These are phyloP conservation scores for Boletellus dicymbophilus DNA, from an alignment of 1,284 basidiomycete species.

Conservation along the genomic window DNA sequence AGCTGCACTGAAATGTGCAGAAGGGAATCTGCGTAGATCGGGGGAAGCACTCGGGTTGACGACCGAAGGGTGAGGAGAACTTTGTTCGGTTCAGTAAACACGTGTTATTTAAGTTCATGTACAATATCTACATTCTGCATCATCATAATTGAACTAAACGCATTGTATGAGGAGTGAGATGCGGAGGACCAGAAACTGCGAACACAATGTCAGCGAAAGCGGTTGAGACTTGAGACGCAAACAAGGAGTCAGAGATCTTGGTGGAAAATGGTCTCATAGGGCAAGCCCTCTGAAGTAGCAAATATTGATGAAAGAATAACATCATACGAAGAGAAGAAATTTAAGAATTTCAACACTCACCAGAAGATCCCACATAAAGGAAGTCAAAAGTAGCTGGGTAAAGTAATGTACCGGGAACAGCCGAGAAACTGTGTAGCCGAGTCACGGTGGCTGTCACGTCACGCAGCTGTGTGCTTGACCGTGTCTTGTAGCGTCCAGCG, in stretches of 20 bases:
- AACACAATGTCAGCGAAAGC: no score
- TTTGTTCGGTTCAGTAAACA: no score
- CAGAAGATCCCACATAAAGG: not conserved
- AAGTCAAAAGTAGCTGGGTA: not conserved
- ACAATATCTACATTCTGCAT: no score
- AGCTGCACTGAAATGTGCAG: no score
- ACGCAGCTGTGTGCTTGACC: conserved; percentile 20
- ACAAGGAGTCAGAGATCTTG: conserved; percentile 74
- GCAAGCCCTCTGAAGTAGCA: conserved; percentile 81
- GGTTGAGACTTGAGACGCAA: no score
- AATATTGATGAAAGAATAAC: conserved; percentile 66
- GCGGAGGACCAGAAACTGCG: not conserved
- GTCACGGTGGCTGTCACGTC: conserved; percentile 68
- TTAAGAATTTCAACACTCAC: conserved; percentile 22
- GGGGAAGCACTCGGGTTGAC: no score
- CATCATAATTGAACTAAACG: no score
- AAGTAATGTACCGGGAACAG: conserved; percentile 24
- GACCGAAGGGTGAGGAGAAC: no score
- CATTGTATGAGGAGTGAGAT: no score
- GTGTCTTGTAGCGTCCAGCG: conserved; percentile 37
- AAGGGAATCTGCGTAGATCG: no score
- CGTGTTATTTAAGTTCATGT: no score
- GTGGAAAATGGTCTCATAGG: conserved; percentile 77
- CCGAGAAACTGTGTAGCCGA: conserved; percentile 44
- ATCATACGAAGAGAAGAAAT: conserved; percentile 40